Evolutionary conservation across 1,284 basidiomycete genomes (phyloP), one percentile per base, ranked within the genome.

Genomic region (Sanghuangporus baumii): DNA sequence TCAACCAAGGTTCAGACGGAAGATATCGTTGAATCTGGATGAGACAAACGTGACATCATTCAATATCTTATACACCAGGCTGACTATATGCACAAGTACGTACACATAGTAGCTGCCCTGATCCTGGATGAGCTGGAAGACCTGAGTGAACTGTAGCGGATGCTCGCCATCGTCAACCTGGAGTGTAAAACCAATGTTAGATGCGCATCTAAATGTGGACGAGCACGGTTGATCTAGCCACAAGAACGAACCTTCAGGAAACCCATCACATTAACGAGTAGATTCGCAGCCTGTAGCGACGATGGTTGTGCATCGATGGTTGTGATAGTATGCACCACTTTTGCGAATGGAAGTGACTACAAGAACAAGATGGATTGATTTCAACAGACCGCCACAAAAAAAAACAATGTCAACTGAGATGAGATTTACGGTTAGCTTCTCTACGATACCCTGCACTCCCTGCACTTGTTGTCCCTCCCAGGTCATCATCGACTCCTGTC

Each of bases 251-350:
- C 94, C 58, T 88, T 61, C 36, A 98, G 80, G 57, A 87, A 77
- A 9, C 96, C 96, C 31, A 94, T 98, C 43, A 98, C 93, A 71
- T 88, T 87, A 62, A 98, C 93, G 62, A 97, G 78, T 66, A 98
- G 75, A 67, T 85, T 87, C 7, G 86, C 81, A 12, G 83, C 74
- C 18, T 76, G 72, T 0, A 78, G 75, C 5, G 84, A 85, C 1
- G 94, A 92, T 6, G 96, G 96, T 74, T 98, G 96, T 12, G 88
- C 91, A 74, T 98, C 96, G 62, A 88, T 78, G 6, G 94, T 98
- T 26, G 85, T 80, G 69, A 98, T 82, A 65, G 87, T 86, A 83
- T 98, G 96, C 67, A 79, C 76, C 48, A 98, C 94, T 69, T 86
- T 89, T 58, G 75, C 48, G 79, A 98, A 97, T 3, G 94, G 92